Evolutionary conservation across 345 rosid species (phyloP), one percentile per base, ranked within the genome.

Genomic region (Nephelium lappaceum): DNA sequence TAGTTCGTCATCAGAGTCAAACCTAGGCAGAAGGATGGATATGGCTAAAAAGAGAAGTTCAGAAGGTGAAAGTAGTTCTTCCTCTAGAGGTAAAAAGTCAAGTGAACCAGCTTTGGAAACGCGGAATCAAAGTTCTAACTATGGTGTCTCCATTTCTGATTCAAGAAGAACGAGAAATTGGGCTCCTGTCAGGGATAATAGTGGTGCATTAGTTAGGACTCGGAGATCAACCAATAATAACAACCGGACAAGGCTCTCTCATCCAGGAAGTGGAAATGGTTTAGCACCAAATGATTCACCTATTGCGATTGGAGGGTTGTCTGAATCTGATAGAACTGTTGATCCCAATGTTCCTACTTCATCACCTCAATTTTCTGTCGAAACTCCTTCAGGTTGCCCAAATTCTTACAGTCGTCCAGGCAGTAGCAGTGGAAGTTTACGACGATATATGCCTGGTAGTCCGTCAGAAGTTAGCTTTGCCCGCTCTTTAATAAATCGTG

Each of bases 1-100:
- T 72, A 83, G 85, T 72, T 79, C 90, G 41, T 87, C 89, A 57
- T 72, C 89, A 47, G 93, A 91, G 53, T 86, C 89, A 81, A 85
- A 79, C 71, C 69, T 78, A 36, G 77, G 71, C 73, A 82, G 83
- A 77, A 87, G 84, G 83, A 87, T 81, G 69, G 91, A 85, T 68
- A 47, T 74, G 6, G 11, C 77, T 5, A 90, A 82, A 74, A 91
- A 84, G 85, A 88, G 89, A 84, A 86, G 42, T 71, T 81, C 74
- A 80, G 91, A 86, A 58, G 94, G 88, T 74, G 95, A 89, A 82
- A 84, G 95, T 75, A 92, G 97, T 83, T 85, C 92, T 60, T 86
- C 91, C 66, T 75, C 69, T 77, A 88, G 83, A 69, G 97, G 94
- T 36, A 88, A 87, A 83, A 94, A 84, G 80, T 76, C 79, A 68